Percentiles rank a stretch among this genome's conserved stretches.
These are phyloP conservation scores for Perkinsus marinus DNA, from an alignment of 169 alveolate genomes.

Conservation along the genomic window DNA sequence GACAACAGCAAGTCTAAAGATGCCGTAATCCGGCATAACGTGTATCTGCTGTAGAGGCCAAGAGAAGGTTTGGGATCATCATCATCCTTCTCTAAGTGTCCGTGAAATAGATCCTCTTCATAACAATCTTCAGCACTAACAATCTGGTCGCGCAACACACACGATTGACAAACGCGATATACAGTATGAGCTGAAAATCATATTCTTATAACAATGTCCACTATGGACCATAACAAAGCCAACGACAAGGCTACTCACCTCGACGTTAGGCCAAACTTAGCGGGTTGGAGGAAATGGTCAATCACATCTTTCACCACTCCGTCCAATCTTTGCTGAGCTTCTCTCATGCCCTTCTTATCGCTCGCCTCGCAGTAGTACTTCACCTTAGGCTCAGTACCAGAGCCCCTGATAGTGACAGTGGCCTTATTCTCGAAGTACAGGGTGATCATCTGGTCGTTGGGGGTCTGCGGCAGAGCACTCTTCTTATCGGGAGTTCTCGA, in stretches of 20 bases:
- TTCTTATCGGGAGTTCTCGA: slow-evolving; percentile 28
- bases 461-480: slow-evolving; percentile 33
- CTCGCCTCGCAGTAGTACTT: slow-evolving; percentile 40
- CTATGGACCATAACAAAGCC: background rate
- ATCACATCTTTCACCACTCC: slow-evolving; percentile 29
- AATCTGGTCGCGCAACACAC: no score
- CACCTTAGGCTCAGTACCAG: slow-evolving; percentile 51
- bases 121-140: no score
- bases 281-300: slow-evolving; percentile 32
- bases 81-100: no score
- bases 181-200: no score
- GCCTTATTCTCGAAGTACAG: slow-evolving; percentile 34
- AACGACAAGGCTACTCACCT: background rate
- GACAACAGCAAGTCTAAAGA: no score
- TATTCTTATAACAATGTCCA: no score
- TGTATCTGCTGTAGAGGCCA: no score
- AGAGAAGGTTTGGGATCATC: no score
- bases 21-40: no score
- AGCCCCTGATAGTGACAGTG: slow-evolving; percentile 30
- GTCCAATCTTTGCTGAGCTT: slow-evolving; percentile 24
- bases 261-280: background rate
- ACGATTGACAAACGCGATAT: no score
- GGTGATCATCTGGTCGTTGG: slow-evolving; percentile 37
- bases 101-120: no score
- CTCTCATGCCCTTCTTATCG: slow-evolving; percentile 15